Conservation (phyloP, 1,284 basidiomycete genomes). For the Malassezia furfur region DNA sequence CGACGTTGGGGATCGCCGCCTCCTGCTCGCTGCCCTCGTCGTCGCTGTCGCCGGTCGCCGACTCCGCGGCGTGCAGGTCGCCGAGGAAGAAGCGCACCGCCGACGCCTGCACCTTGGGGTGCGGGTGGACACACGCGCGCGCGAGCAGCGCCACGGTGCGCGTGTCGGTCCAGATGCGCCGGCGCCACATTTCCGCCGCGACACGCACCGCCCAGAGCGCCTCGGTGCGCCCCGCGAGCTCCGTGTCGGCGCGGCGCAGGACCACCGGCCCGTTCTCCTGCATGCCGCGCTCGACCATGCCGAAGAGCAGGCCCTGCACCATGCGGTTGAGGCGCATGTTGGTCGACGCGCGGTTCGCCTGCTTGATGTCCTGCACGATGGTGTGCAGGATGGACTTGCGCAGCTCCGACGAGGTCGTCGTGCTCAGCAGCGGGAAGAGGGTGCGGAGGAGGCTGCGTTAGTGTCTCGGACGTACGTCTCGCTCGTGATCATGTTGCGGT, state of each 20-base stretch:
- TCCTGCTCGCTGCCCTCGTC: conserved; percentile 25
- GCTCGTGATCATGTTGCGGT: conserved; percentile 82
- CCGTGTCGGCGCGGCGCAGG: conserved; percentile 52
- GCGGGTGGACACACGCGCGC: conserved; percentile 85
- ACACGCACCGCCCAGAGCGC: conserved; percentile 96
- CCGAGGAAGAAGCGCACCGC: conserved; percentile 97
- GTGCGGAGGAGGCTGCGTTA: conserved; percentile 67
- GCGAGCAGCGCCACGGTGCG: conserved; percentile 90
- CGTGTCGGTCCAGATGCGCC: conserved; percentile 83
- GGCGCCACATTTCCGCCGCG: conserved; percentile 88
- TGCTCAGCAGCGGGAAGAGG: conserved; percentile 81
- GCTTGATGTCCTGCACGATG: conserved; percentile 88
- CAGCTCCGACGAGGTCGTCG: conserved; percentile 69
- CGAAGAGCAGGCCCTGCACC: conserved; percentile 89
- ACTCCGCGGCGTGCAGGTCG: conserved; percentile 44
- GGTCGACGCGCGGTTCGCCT: conserved; percentile 76
- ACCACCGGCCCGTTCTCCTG: conserved; percentile 1
- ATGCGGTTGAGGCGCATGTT: conserved; percentile 94
- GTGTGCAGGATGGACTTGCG: conserved; percentile 82
- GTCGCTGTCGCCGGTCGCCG: conserved; percentile 15
- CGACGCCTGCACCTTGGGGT: conserved; percentile 86
- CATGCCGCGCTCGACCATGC: conserved; percentile 87
- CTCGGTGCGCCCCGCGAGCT: conserved; percentile 53
- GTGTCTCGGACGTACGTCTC: conserved; percentile 65
- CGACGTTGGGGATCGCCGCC: conserved; percentile 24